phyloP scores from a whole-genome alignment of 1,139 yeast species.

The Suhomyces maxii region DNA sequence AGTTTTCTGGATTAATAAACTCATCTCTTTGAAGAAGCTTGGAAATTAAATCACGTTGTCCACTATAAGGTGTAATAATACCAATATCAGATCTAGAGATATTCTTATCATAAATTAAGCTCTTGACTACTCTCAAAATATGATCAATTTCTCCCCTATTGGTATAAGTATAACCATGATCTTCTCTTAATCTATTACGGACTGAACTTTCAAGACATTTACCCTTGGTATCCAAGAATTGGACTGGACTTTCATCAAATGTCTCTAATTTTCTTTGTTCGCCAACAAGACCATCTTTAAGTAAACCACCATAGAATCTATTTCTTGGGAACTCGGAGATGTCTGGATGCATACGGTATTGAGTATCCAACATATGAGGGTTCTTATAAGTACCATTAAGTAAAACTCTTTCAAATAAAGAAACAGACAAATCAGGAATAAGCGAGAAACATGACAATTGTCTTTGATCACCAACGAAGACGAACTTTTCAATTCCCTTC shows the following conservation, averaged over 20 bases:
- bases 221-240: conserved; percentile 53
- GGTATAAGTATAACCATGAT: conserved; percentile 53
- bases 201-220: conserved; percentile 46
- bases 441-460: conserved; percentile 66
- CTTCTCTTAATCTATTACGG: conserved; percentile 46
- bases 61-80: conserved; percentile 70
- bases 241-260: conserved; percentile 47
- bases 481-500: conserved; percentile 65
- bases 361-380: conserved; percentile 70
- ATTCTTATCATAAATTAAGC: conserved; percentile 54
- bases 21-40: conserved; percentile 47
- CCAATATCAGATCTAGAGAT: conserved; percentile 56
- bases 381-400: conserved; percentile 55
- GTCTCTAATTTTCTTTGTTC: conserved; percentile 45
- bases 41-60: conserved; percentile 66
- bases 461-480: conserved; percentile 72
- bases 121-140: conserved; percentile 47
- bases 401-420: conserved; percentile 59
- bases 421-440: conserved; percentile 58
- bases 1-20: conserved; percentile 55
- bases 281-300: conserved; percentile 60
- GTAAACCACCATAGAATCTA: conserved; percentile 52
- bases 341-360: conserved; percentile 70
- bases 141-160: conserved; percentile 54
- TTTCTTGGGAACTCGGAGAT: conserved; percentile 62